Percentiles rank a stretch among this genome's conserved stretches.
These are phyloP conservation scores for Microcos paniculata DNA, from an alignment of 345 rosid genomes.

Conservation along the genomic window DNA sequence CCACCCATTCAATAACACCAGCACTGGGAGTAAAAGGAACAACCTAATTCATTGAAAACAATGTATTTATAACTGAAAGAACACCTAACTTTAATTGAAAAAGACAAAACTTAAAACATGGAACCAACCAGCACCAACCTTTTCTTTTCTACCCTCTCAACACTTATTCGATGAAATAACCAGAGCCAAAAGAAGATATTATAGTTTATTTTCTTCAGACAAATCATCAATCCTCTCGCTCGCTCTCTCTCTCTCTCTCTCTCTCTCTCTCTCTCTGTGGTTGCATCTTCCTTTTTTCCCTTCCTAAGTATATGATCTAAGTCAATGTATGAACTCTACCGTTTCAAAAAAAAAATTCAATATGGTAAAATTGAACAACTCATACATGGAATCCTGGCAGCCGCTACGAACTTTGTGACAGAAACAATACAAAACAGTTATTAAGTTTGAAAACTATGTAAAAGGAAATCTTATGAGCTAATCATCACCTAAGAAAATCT, in stretches of 20 bases:
- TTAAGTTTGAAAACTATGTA: not conserved
- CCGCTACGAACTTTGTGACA: not conserved
- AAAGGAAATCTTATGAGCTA: not conserved
- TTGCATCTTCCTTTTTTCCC: no score
- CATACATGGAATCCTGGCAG: not conserved
- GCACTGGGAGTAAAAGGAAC: slow-evolving; percentile 98
- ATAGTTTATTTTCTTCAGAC: not conserved
- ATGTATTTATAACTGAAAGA: slow-evolving; percentile 12
- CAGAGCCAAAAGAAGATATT: not conserved
- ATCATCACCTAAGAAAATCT: not conserved
- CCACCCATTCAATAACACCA: slow-evolving; percentile 98
- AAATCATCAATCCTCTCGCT: not conserved
- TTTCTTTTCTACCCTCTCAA: not conserved
- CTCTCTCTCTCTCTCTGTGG: not conserved
- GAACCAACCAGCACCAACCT: not conserved
- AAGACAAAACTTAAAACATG: not conserved
- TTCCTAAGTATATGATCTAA: not conserved
- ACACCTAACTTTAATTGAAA: not conserved
- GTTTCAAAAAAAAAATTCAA: not conserved
- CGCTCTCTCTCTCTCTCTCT: not conserved
- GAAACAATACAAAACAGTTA: not conserved
- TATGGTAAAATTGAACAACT: not conserved
- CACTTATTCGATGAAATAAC: not conserved
- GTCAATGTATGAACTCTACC: not conserved
- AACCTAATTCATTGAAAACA: slow-evolving; percentile 53